A percentile compares a stretch with the other conserved stretches of the same genome.
phyloP scores from a whole-genome alignment of 2,329 filamentous ascomycete species.

The Xylaria sp. region DNA sequence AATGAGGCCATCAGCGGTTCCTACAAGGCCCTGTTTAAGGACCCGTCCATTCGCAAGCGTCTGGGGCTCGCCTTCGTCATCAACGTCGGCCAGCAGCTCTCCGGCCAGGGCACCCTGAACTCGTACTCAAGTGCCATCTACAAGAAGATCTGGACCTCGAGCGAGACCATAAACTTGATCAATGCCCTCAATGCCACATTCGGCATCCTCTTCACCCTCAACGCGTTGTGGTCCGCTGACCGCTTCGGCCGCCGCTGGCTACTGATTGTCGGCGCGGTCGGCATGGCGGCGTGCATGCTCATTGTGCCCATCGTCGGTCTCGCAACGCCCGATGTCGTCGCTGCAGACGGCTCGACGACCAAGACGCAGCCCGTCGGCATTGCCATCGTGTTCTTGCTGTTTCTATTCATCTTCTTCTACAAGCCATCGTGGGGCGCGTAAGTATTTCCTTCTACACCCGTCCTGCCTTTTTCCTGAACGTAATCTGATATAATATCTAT shows the following conservation, averaged over 20 bases:
- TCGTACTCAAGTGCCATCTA: constrained; percentile 79
- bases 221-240: constrained; percentile 78
- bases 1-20: constrained; percentile 72
- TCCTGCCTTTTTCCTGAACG: not conserved
- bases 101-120: constrained; percentile 78
- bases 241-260: constrained; percentile 76
- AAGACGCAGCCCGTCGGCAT: constrained; percentile 71
- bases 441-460: constrained; percentile 6
- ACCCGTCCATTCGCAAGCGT: constrained; percentile 73
- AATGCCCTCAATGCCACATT: constrained; percentile 79
- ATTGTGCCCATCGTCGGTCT: constrained; percentile 61
- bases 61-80: constrained; percentile 72
- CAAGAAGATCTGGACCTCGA: constrained; percentile 71
- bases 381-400: constrained; percentile 73
- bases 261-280: constrained; percentile 73
- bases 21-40: constrained; percentile 75
- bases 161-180: constrained; percentile 73
- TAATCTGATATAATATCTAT: not conserved
- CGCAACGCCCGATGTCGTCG: constrained; percentile 64
- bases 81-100: constrained; percentile 77
- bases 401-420: constrained; percentile 73
- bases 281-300: constrained; percentile 77
- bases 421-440: constrained; percentile 54
- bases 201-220: constrained; percentile 77
- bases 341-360: constrained; percentile 49